phyloP scores from a whole-genome alignment of 768 basidiomycete species.

The Peribolospora baueri region DNA sequence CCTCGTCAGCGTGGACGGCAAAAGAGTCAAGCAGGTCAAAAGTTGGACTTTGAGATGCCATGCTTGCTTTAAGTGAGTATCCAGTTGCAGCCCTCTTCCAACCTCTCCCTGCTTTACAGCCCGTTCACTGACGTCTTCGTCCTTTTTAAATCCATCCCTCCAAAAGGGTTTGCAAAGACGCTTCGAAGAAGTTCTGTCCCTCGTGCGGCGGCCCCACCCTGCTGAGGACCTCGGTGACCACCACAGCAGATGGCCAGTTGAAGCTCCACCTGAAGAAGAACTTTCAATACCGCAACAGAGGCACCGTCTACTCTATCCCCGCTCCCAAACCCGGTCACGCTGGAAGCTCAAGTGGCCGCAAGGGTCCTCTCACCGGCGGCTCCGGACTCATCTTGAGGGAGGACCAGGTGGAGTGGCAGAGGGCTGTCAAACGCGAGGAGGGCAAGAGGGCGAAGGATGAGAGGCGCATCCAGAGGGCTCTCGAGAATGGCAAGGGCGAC shows the following conservation, averaged over 20 bases:
- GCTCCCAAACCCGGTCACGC: slow-evolving; percentile 68
- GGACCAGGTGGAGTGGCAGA: slow-evolving; percentile 68
- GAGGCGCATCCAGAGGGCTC: slow-evolving; percentile 27
- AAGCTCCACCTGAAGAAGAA: slow-evolving; percentile 83
- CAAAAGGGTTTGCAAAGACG: slow-evolving; percentile 75
- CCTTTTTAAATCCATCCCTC: not conserved
- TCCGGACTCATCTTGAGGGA: slow-evolving; percentile 72
- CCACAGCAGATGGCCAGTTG: slow-evolving; percentile 30
- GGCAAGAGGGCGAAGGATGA: slow-evolving; percentile 55
- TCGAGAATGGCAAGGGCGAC: not conserved
- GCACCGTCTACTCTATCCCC: slow-evolving; percentile 79
- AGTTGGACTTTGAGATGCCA: slow-evolving; percentile 93
- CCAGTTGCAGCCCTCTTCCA: not conserved
- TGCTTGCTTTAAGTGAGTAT: slow-evolving; percentile 88
- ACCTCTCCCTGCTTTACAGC: not conserved
- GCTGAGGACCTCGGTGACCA: slow-evolving; percentile 69
- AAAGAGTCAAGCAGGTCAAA: slow-evolving; percentile 66
- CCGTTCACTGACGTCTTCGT: not conserved
- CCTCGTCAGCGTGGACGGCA: slow-evolving; percentile 71
- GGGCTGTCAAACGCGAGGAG: slow-evolving; percentile 54
- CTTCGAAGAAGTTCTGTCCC: slow-evolving; percentile 85
- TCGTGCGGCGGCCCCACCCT: slow-evolving; percentile 72
- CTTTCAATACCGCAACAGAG: slow-evolving; percentile 78
- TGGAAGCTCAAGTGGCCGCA: slow-evolving; percentile 18
- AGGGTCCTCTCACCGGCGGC: slow-evolving; percentile 40